Conservation (phyloP, 495 filamentous ascomycete species). For the Achaetomiella virescens region DNA sequence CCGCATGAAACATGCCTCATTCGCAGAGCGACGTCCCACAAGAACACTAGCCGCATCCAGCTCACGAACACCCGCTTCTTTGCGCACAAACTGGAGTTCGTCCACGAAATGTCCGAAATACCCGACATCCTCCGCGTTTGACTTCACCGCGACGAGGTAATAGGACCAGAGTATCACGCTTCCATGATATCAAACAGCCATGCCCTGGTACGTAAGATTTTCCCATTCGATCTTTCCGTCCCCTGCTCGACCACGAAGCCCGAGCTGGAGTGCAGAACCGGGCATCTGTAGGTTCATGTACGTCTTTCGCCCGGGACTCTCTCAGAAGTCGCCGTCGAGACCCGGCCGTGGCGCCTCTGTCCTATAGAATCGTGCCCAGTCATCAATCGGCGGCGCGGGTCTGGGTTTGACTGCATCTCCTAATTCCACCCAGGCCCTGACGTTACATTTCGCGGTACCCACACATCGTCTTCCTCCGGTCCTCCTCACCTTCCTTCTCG, state of each 20-base stretch:
- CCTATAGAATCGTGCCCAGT: slow-evolving; percentile 37
- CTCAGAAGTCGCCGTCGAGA: slow-evolving; percentile 23
- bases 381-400: slow-evolving; percentile 32
- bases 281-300: slow-evolving; percentile 25
- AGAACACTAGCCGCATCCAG: slow-evolving; percentile 8
- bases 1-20: neutral
- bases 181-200: neutral
- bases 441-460: slow-evolving; percentile 30
- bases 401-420: slow-evolving; percentile 30
- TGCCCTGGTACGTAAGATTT: neutral
- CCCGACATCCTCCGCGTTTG: slow-evolving; percentile 3
- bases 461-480: slow-evolving; percentile 4
- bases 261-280: slow-evolving; percentile 4
- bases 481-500: slow-evolving; percentile 21
- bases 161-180: neutral
- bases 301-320: slow-evolving; percentile 22
- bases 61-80: neutral
- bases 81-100: slow-evolving; percentile 9
- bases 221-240: neutral
- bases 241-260: neutral
- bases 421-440: slow-evolving; percentile 22
- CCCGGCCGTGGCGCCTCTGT: slow-evolving; percentile 23
- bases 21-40: slow-evolving; percentile 1
- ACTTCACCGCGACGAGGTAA: neutral
- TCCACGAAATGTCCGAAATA: slow-evolving; percentile 4